Evolutionary conservation across 2,329 filamentous ascomycete genomes (phyloP).

Genomic region (Decorospora gaudefroyi): DNA sequence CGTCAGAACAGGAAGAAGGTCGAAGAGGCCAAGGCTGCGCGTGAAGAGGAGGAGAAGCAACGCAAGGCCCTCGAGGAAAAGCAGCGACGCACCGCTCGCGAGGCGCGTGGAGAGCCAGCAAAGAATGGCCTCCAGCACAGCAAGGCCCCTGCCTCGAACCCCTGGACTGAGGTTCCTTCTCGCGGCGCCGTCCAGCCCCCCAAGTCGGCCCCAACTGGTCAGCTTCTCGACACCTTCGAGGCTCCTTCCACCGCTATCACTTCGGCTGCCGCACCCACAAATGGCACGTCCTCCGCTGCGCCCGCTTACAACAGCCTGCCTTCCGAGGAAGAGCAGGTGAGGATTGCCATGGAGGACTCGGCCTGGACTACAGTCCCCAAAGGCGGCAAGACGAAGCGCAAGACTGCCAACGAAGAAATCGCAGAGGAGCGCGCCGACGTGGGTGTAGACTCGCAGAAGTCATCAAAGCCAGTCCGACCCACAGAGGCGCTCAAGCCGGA

Average conservation of each 20-base stretch:
- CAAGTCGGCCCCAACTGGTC: constrained; percentile 28
- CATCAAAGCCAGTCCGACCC: constrained; percentile 32
- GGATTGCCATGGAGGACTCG: constrained; percentile 54
- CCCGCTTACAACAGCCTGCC: constrained; percentile 55
- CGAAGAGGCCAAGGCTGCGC: constrained; percentile 74
- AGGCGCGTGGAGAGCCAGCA: constrained; percentile 79
- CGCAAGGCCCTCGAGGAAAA: constrained; percentile 78
- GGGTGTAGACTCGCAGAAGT: constrained; percentile 18
- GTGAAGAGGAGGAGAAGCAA: constrained; percentile 77
- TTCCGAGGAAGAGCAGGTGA: constrained; percentile 65
- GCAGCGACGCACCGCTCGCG: constrained; percentile 79
- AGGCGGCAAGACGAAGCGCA: constrained; percentile 59
- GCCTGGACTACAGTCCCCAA: constrained; percentile 66
- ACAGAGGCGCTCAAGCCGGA: constrained; percentile 31
- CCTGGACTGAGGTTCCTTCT: constrained; percentile 55
- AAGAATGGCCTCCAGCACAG: constrained; percentile 70
- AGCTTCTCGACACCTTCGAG: constrained; percentile 59
- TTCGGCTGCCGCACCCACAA: constrained; percentile 41
- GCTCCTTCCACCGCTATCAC: constrained; percentile 49
- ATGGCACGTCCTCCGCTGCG: constrained; percentile 50
- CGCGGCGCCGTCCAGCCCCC: constrained; percentile 30
- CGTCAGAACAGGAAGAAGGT: constrained; percentile 89
- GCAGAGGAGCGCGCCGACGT: constrained; percentile 49
- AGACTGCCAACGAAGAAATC: constrained; percentile 50
- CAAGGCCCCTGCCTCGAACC: constrained; percentile 55